Conservation (phyloP, 441 rosid species). For the Aleurites moluccanus region DNA sequence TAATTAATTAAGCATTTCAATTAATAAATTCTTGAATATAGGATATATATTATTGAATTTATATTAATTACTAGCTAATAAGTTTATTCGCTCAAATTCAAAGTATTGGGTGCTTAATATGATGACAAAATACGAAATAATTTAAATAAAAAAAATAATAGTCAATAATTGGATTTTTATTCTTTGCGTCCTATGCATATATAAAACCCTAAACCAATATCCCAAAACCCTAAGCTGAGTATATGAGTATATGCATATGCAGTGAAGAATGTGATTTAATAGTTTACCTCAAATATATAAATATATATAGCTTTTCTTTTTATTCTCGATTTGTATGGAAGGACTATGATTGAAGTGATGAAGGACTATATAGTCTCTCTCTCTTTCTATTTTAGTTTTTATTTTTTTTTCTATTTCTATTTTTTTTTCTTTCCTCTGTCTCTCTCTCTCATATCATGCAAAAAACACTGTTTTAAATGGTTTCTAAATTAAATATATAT, state of each 20-base stretch:
- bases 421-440: neutral
- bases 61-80: neutral
- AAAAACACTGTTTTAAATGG: constrained; percentile 34
- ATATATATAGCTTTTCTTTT: neutral
- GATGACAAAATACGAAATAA: too few species aligned
- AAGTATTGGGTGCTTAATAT: too few species aligned
- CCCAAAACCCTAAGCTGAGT: constrained; percentile 39
- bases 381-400: neutral
- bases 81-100: too few species aligned
- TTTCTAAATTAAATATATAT: constrained; percentile 30
- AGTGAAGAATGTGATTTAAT: constrained; percentile 5
- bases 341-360: constrained; percentile 10
- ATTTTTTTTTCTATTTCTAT: neutral
- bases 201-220: constrained; percentile 38
- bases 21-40: constrained; percentile 11
- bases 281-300: constrained; percentile 7
- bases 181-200: neutral
- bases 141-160: too few species aligned
- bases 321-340: neutral
- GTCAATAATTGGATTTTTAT: neutral
- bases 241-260: neutral
- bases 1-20: too few species aligned
- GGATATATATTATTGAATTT: neutral
- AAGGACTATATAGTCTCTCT: constrained; percentile 3
- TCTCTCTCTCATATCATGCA: constrained; percentile 29